Conservation (phyloP, 108 stramenopile species). For the Nitzschia putrida region DNA sequence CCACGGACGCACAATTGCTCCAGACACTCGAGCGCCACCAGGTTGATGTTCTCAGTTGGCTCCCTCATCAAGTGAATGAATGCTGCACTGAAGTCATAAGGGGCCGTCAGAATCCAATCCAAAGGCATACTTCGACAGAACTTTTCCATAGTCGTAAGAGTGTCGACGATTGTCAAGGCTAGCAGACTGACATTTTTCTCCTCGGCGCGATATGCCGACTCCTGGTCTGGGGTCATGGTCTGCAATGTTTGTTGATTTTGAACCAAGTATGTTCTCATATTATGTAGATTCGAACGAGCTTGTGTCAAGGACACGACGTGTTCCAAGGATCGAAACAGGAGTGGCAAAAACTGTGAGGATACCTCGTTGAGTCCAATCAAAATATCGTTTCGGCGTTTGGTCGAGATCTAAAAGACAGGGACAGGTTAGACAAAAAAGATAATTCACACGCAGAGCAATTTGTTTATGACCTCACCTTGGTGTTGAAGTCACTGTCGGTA, state of each 20-base stretch:
- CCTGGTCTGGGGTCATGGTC: constrained; percentile 76
- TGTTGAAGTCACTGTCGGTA: constrained; percentile 90
- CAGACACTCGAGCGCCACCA: constrained; percentile 66
- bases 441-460: no score
- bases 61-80: constrained; percentile 78
- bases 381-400: constrained; percentile 81
- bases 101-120: constrained; percentile 67
- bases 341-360: constrained; percentile 63
- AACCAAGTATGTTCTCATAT: constrained; percentile 72
- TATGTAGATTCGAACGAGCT: constrained; percentile 51
- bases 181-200: constrained; percentile 35
- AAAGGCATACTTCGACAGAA: constrained; percentile 86
- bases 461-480: constrained; percentile 75
- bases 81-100: constrained; percentile 66
- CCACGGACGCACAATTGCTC: constrained; percentile 69
- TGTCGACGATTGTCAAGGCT: constrained; percentile 61
- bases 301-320: constrained; percentile 57
- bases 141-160: constrained; percentile 61
- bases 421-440: background rate
- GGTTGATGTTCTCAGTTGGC: constrained; percentile 60
- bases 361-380: constrained; percentile 86
- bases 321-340: constrained; percentile 68
- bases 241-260: constrained; percentile 52
- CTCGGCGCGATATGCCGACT: constrained; percentile 58
- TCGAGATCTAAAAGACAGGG: constrained; percentile 60